Base-by-base conservation (phyloP, 2,329 filamentous ascomycete genomes). In the Leptosphaerulina australis region DNA sequence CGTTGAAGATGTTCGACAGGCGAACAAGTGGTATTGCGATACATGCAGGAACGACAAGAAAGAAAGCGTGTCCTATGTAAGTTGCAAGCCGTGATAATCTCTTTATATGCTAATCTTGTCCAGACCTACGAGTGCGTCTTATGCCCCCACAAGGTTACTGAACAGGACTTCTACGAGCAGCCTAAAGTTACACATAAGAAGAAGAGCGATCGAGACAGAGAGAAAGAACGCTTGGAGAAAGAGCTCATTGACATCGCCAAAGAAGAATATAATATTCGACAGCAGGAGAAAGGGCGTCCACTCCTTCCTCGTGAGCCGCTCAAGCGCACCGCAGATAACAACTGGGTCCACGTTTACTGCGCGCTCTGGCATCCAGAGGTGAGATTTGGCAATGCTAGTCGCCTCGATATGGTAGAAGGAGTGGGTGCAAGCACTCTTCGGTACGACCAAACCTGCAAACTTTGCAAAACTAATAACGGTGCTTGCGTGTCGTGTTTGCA, bases 291-390 rank as follows among this genome's bases (percentile, higher is more conserved):
- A 63, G 91, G 91, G 60, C 88, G 92, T 37, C 93, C 94, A 1
- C 74, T 88, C 26, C 84, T 90, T 58, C 94, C 94, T 20, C 85
- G 94, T 37, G 94, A 97, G 70, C 88, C 94, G 3, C 78, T 99
- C 56, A 99, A 99, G 76, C 85, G 90, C 38, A 99, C 94, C 0
- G 90, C 88, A 3, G 91, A 95, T 69, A 97, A 97, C 75, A 97
- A 97, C 67, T 99, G 94, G 94, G 90, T 97, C 12, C 94, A 99
- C 70, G 91, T 97, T 21, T 87, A 88, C 28, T 99, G 94, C 68
- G 92, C 94, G 1, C 80, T 96, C 14, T 97, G 90, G 86, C 92
- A 88, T 9, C 86, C 91, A 0, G 94, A 99, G 73, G 87, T 96
- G 64, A 94, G 92, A 67, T 99, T 97, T 72, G 92, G 89, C 55